Percentiles rank a stretch among this genome's conserved stretches.
Evolutionary conservation across 1,284 basidiomycete species (phyloP).

Genomic region (Anthracocystis setariae): DNA sequence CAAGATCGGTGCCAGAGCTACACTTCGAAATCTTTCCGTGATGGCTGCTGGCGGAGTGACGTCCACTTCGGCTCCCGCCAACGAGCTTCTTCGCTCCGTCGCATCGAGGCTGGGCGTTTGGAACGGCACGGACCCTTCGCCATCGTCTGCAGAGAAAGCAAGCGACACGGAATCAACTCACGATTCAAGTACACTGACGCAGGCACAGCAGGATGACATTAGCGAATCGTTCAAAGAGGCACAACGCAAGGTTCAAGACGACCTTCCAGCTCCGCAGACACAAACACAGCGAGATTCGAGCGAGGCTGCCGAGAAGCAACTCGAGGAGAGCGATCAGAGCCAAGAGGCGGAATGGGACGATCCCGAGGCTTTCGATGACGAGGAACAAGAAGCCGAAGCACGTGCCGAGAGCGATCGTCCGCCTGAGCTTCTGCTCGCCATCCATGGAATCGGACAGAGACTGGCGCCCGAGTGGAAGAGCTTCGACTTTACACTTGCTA

Average conservation of each 20-base stretch:
- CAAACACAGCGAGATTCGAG: background rate
- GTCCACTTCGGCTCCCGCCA: conserved; percentile 34
- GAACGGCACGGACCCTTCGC: conserved; percentile 11
- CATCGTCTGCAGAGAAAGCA: conserved; percentile 8
- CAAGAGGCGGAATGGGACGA: conserved; percentile 41
- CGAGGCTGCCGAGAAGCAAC: background rate
- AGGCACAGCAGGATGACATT: conserved; percentile 34
- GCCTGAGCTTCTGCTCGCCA: conserved; percentile 39
- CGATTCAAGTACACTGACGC: conserved; percentile 21
- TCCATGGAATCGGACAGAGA: conserved; percentile 65
- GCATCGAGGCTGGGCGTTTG: conserved; percentile 40
- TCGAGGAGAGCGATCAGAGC: conserved; percentile 11
- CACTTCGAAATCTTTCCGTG: conserved; percentile 26
- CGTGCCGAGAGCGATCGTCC: conserved; percentile 29
- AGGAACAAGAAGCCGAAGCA: conserved; percentile 33
- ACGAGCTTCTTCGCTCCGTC: conserved; percentile 48
- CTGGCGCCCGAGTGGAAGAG: conserved; percentile 54
- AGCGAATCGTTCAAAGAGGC: conserved; percentile 51
- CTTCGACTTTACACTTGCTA: conserved; percentile 51
- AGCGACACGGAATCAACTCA: conserved; percentile 15
- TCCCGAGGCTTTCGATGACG: conserved; percentile 47
- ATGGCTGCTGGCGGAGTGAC: conserved; percentile 27
- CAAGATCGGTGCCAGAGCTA: conserved; percentile 24
- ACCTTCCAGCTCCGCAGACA: conserved; percentile 18
- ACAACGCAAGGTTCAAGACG: conserved; percentile 33